These are phyloP conservation scores for Dovyalis caffra DNA, from an alignment of 345 rosid genomes.

Conservation along the genomic window DNA sequence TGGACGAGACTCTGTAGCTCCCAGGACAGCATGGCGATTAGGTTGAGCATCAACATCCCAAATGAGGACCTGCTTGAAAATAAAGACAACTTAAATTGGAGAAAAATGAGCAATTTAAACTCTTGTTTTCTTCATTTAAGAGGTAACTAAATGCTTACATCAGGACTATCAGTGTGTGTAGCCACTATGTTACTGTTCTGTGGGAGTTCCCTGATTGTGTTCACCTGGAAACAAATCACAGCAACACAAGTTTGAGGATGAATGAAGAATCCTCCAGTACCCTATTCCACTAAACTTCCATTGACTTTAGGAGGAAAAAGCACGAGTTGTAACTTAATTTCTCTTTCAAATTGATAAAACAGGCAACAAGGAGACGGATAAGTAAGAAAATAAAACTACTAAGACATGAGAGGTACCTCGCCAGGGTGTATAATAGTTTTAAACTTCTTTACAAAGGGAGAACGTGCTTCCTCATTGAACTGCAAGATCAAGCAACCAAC, in stretches of 20 bases:
- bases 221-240: conserved; percentile 43
- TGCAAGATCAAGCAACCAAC: conserved; percentile 30
- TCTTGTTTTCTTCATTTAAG: neutral
- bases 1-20: conserved; percentile 50
- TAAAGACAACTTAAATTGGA: conserved; percentile 1
- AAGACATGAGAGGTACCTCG: conserved; percentile 37
- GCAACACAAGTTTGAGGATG: neutral
- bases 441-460: conserved; percentile 61
- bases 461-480: conserved; percentile 68
- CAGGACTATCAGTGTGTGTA: conserved; percentile 66
- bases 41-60: conserved; percentile 73
- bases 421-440: conserved; percentile 75
- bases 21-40: conserved; percentile 53
- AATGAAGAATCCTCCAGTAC: no score
- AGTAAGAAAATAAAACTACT: neutral
- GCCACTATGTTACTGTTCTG: conserved; percentile 64
- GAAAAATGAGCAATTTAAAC: neutral
- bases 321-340: no score
- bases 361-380: neutral
- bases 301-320: no score
- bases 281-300: no score
- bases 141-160: conserved; percentile 36
- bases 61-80: conserved; percentile 46
- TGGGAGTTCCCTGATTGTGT: conserved; percentile 72
- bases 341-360: neutral